Evolutionary conservation across 1,284 basidiomycete species (phyloP), one percentile per base, ranked within the genome.

Genomic region (Rhodotorula sp.): DNA sequence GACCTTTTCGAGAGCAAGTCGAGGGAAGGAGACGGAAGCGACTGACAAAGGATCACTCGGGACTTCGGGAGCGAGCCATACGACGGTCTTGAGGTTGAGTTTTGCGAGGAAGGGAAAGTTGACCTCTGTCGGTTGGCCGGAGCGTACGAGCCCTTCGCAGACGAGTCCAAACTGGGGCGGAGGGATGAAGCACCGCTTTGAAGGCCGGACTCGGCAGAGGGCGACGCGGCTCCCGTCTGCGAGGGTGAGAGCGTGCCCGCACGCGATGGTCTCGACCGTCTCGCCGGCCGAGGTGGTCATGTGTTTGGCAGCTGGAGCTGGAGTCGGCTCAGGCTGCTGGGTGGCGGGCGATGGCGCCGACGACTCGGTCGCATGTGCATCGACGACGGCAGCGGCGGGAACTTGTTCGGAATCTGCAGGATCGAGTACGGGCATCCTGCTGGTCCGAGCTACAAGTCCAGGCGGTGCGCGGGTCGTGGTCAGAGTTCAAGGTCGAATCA

Each of bases 1-100:
- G 54, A 29, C n/a, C 52, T n/a, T 56, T 15, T 15, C 12, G 12
- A 29, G 10, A 29, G n/a, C n/a, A 15, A 15, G 52, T 26, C 10
- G 43, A 21, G 18, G n/a, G 23, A 43, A 48, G 21, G 39, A 23
- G 18, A 57, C 39, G 5, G 29, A 21, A 23, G 77, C 83, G 72
- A n/a, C 51, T 52, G 64, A 84, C 84, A 85, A 83, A 57, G 82
- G 82, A 4, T 83, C 80, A 15, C 83, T 81, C 0, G 85, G 84
- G 62, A 85, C 84, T 76, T 86, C 84, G 2, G 85, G 84, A 0
- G 85, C 85, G 6, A 85, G 82, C 84, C 84, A 86, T 71, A 85
- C 83, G 64, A 85, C 81, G 6, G 81, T 83, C 69, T 80, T 81
- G 58, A 86, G 78, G 12, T 81, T 79, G 29, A 86, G 81, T 74